phyloP scores from a whole-genome alignment of 768 basidiomycete genomes.

The Russula emetica region DNA sequence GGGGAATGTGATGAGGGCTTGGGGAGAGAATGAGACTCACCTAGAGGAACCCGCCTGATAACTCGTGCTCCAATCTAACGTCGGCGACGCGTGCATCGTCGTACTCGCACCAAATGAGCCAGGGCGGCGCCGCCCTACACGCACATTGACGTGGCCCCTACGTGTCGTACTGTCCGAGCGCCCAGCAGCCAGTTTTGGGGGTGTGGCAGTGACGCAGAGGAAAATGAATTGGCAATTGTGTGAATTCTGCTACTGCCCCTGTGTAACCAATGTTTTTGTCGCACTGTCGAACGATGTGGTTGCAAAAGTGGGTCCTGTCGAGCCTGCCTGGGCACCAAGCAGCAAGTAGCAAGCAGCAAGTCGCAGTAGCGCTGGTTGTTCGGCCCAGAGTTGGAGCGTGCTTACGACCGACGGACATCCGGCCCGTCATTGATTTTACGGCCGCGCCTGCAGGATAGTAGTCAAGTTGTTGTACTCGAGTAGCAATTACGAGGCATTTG shows the following conservation, averaged over 20 bases:
- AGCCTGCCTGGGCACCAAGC: neutral
- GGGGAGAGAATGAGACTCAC: conserved; percentile 38
- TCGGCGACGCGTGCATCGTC: conserved; percentile 32
- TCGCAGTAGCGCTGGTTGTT: conserved; percentile 1
- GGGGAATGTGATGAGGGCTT: neutral
- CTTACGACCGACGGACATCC: conserved; percentile 3
- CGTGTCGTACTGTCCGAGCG: conserved; percentile 46
- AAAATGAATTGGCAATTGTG: conserved; percentile 50
- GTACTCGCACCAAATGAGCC: conserved; percentile 30
- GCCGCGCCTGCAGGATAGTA: neutral
- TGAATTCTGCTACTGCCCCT: neutral
- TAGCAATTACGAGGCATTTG: neutral
- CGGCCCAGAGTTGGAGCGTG: conserved; percentile 1
- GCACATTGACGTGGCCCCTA: conserved; percentile 38
- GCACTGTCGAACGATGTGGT: neutral
- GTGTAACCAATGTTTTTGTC: neutral
- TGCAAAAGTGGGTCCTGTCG: neutral
- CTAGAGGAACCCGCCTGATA: conserved; percentile 84
- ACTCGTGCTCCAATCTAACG: conserved; percentile 75
- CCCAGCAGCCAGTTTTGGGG: conserved; percentile 48
- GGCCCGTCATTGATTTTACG: conserved; percentile 2
- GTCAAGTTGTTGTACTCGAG: too few species aligned
- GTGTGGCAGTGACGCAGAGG: conserved; percentile 68
- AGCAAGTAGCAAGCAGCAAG: too few species aligned
- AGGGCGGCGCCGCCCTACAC: conserved; percentile 35